Conservation (phyloP, 1,284 basidiomycete genomes). For the Papiliotrema fonsecae region DNA sequence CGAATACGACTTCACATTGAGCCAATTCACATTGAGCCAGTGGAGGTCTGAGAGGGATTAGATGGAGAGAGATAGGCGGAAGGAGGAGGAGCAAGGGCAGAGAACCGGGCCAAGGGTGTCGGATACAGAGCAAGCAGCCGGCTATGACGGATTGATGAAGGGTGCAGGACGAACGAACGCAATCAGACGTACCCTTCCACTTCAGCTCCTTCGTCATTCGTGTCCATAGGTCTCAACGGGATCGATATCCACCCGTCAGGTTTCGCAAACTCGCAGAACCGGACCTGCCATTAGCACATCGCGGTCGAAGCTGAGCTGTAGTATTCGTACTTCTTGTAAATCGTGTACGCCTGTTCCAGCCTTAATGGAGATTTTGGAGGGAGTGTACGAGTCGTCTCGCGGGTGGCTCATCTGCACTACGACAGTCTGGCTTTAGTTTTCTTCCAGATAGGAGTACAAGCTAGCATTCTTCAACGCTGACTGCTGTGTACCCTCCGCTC, state of each 20-base stretch:
- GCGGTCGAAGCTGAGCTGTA: background rate
- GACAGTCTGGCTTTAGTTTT: slow-evolving; percentile 67
- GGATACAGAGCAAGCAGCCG: too few relatives aligned
- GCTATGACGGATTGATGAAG: too few relatives aligned
- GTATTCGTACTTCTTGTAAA: slow-evolving; percentile 64
- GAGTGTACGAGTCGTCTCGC: slow-evolving; percentile 95
- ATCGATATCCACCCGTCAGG: slow-evolving; percentile 96
- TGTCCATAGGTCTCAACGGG: slow-evolving; percentile 70
- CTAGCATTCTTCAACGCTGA: too few relatives aligned
- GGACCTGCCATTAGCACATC: slow-evolving; percentile 50
- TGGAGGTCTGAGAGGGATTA: too few relatives aligned
- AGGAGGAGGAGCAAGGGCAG: too few relatives aligned
- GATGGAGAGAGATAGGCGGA: too few relatives aligned
- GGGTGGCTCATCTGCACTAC: slow-evolving; percentile 81
- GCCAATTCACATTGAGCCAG: too few relatives aligned
- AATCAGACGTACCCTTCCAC: slow-evolving; percentile 37
- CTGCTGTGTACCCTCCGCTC: too few relatives aligned
- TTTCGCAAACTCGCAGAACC: slow-evolving; percentile 75
- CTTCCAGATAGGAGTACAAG: too few relatives aligned
- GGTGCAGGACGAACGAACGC: too few relatives aligned
- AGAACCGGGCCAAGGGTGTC: too few relatives aligned
- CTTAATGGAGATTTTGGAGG: slow-evolving; percentile 79
- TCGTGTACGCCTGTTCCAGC: slow-evolving; percentile 90
- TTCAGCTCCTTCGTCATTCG: slow-evolving; percentile 64
- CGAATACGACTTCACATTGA: too few relatives aligned